phyloP scores from a whole-genome alignment of 192 early-diverging fungal genomes.

The Glomus cerebriforme region DNA sequence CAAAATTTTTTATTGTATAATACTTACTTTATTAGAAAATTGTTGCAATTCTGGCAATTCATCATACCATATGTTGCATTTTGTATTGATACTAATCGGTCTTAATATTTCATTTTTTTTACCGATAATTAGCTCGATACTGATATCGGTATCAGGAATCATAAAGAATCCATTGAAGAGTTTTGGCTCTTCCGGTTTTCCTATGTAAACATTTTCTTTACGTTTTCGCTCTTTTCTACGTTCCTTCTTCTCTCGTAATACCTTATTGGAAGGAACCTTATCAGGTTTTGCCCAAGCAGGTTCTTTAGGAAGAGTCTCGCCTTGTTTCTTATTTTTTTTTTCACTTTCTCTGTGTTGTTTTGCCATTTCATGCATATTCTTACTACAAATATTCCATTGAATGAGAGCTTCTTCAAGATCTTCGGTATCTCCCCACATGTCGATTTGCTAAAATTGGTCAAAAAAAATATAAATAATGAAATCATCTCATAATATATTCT shows the following conservation, averaged over 20 bases:
- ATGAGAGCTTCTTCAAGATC: slow-evolving; percentile 31
- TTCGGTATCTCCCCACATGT: slow-evolving; percentile 39
- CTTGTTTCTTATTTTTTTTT: not conserved
- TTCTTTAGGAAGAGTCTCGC: no score
- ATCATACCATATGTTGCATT: slow-evolving; percentile 44
- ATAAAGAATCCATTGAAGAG: slow-evolving; percentile 34
- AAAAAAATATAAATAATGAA: no score
- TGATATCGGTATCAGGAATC: slow-evolving; percentile 31
- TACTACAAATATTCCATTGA: slow-evolving; percentile 27
- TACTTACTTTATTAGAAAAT: slow-evolving; percentile 12
- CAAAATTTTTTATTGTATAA: not conserved
- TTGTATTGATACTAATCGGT: slow-evolving; percentile 38
- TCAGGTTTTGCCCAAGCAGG: no score
- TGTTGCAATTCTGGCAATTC: not conserved
- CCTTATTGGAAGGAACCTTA: no score
- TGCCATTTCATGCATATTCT: slow-evolving; percentile 10
- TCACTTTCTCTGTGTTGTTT: slow-evolving; percentile 35
- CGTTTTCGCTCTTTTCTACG: slow-evolving; percentile 21
- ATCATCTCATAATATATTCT: no score
- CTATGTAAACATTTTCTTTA: slow-evolving; percentile 34
- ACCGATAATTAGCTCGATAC: slow-evolving; percentile 34
- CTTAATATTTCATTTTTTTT: slow-evolving; percentile 38
- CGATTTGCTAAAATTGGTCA: slow-evolving; percentile 37
- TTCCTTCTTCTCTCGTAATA: slow-evolving; percentile 33
- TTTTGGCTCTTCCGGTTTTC: slow-evolving; percentile 1